Percentiles rank a stretch among this genome's conserved stretches.
Conservation (phyloP, 352 stramenopile species). For the Globisporangium acanthophoron region DNA sequence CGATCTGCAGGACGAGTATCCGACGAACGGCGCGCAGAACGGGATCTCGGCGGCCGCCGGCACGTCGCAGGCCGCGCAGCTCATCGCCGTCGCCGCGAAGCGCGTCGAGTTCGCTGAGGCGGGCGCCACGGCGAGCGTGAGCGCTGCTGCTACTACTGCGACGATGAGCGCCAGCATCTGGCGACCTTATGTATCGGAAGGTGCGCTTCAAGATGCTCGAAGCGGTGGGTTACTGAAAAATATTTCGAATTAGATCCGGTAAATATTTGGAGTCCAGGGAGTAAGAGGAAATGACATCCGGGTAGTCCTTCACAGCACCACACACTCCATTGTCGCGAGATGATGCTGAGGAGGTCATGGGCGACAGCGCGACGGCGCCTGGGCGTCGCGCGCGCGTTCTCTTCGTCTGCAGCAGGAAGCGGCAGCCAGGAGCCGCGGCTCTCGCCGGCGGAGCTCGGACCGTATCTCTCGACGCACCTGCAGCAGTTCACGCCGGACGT, state of each 20-base stretch:
- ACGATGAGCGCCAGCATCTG: neutral
- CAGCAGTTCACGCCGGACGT: constrained; percentile 61
- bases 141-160: too few relatives aligned
- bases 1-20: constrained; percentile 52
- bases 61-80: constrained; percentile 52
- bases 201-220: too few relatives aligned
- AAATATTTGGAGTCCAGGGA: too few relatives aligned
- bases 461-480: constrained; percentile 60
- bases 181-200: too few relatives aligned
- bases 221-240: too few relatives aligned
- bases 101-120: neutral
- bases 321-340: neutral
- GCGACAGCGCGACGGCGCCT: too few relatives aligned
- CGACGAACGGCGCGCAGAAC: constrained; percentile 50
- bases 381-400: neutral
- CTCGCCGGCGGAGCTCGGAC: constrained; percentile 45
- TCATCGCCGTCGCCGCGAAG: neutral
- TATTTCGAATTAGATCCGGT: too few relatives aligned
- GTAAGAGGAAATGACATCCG: too few relatives aligned
- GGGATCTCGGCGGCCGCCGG: constrained; percentile 29
- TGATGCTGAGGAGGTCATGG: neutral
- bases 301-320: neutral
- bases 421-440: constrained; percentile 9
- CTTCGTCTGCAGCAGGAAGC: neutral
- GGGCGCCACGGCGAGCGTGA: neutral